Conservation (phyloP, 106 monocot genomes). For the Phalaenopsis aphrodite region DNA sequence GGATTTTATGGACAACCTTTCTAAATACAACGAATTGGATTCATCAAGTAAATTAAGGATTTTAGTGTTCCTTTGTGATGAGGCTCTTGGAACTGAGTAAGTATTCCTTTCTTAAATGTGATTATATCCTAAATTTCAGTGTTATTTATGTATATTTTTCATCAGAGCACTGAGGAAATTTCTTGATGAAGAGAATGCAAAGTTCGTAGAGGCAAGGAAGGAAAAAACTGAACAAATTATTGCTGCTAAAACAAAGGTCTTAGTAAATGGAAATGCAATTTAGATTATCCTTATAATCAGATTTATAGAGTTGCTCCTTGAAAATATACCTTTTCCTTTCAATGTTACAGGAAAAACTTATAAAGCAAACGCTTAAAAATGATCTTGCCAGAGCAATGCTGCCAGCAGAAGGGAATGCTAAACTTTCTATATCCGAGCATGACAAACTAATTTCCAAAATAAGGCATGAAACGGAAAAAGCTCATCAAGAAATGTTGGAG, state of each 20-base stretch:
- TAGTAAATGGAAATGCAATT: background rate
- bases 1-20: constrained; percentile 21
- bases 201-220: constrained; percentile 38
- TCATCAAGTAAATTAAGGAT: constrained; percentile 42
- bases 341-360: constrained; percentile 36
- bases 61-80: constrained; percentile 79
- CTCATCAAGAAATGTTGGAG: constrained; percentile 31
- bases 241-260: constrained; percentile 56
- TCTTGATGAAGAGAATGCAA: constrained; percentile 43
- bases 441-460: constrained; percentile 36
- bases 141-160: constrained; percentile 3
- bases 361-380: constrained; percentile 59
- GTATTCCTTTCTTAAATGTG: constrained; percentile 6
- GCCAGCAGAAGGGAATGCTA: constrained; percentile 17
- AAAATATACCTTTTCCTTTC: background rate
- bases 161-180: constrained; percentile 44
- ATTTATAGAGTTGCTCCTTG: background rate
- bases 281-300: background rate
- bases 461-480: constrained; percentile 31
- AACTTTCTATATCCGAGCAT: constrained; percentile 37
- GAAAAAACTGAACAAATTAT: constrained; percentile 25
- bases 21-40: constrained; percentile 41
- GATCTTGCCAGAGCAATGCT: constrained; percentile 45
- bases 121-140: background rate
- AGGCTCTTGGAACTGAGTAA: constrained; percentile 53